Conservation (phyloP, 2,329 filamentous ascomycete genomes). For the Sporothrix brunneoviolacea region DNA sequence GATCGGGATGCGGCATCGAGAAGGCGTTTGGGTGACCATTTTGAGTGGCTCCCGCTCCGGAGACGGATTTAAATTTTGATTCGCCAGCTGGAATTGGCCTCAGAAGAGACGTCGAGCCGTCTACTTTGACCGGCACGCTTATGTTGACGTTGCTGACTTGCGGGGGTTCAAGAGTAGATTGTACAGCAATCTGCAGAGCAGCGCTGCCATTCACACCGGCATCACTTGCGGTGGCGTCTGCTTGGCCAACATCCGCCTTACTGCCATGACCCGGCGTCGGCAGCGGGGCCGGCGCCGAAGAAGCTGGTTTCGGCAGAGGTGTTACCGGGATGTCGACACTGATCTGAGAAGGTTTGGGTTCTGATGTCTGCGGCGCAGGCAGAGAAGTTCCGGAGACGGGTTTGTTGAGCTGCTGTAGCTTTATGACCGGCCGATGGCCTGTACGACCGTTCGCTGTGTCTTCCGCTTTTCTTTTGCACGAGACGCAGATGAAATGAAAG, state of each 20-base stretch:
- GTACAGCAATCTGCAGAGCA: neutral
- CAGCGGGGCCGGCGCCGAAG: neutral
- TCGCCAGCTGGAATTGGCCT: neutral
- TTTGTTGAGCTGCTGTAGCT: conserved; percentile 44
- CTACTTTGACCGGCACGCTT: conserved; percentile 10
- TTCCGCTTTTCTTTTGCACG: conserved; percentile 61
- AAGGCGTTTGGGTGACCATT: conserved; percentile 33
- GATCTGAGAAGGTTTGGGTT: neutral
- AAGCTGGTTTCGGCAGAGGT: neutral
- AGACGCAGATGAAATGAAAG: conserved; percentile 78
- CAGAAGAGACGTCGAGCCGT: neutral
- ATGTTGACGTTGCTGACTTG: neutral
- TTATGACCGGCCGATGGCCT: conserved; percentile 40
- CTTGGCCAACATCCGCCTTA: too few relatives aligned
- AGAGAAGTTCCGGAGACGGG: neutral
- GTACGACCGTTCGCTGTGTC: conserved; percentile 53
- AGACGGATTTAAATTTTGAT: neutral
- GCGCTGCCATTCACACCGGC: too few relatives aligned
- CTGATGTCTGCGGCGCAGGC: neutral
- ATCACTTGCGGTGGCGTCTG: too few relatives aligned
- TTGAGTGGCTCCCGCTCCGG: conserved; percentile 17
- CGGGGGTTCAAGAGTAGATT: neutral
- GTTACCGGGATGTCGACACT: conserved; percentile 1
- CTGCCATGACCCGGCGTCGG: neutral
- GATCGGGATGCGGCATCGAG: conserved; percentile 35